Evolutionary conservation across 1,139 yeast species (phyloP).

Genomic region (Scheffersomyces titani): DNA sequence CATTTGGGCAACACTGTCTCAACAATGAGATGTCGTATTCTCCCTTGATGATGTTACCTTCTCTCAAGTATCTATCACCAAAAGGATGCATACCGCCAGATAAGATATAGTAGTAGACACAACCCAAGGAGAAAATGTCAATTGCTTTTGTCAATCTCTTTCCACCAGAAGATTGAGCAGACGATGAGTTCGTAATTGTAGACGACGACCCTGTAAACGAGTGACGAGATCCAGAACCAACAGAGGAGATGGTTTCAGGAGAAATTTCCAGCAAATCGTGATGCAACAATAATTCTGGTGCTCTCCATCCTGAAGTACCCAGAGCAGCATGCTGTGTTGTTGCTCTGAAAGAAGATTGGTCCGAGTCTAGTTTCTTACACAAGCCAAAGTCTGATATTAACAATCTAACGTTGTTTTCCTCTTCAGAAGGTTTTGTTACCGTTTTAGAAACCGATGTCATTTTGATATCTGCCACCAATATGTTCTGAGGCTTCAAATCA

Average conservation of each 20-base stretch:
- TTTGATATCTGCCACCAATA: conserved; percentile 75
- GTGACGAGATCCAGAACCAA: conserved; percentile 22
- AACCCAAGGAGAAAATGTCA: conserved; percentile 92
- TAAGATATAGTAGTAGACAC: conserved; percentile 86
- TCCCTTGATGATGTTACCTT: conserved; percentile 82
- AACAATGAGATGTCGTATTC: conserved; percentile 55
- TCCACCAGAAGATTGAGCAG: conserved; percentile 18
- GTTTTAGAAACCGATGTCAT: conserved; percentile 13
- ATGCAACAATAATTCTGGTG: conserved; percentile 77
- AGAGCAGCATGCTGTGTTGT: conserved; percentile 87
- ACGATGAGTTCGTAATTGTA: neutral
- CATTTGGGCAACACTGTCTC: conserved; percentile 41
- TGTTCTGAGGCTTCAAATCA: conserved; percentile 95
- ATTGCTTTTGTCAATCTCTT: conserved; percentile 85
- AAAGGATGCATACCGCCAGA: conserved; percentile 91
- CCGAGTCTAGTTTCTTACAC: conserved; percentile 87
- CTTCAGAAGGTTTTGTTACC: conserved; percentile 8
- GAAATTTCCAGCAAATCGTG: conserved; percentile 44
- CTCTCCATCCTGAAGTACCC: conserved; percentile 98
- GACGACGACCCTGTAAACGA: conserved; percentile 4
- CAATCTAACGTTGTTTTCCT: conserved; percentile 48
- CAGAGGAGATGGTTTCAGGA: conserved; percentile 41
- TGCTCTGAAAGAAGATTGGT: conserved; percentile 90
- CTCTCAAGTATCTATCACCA: conserved; percentile 85
- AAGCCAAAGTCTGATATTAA: conserved; percentile 94